phyloP scores from a whole-genome alignment of 345 rosid genomes.

The Salix purpurea region DNA sequence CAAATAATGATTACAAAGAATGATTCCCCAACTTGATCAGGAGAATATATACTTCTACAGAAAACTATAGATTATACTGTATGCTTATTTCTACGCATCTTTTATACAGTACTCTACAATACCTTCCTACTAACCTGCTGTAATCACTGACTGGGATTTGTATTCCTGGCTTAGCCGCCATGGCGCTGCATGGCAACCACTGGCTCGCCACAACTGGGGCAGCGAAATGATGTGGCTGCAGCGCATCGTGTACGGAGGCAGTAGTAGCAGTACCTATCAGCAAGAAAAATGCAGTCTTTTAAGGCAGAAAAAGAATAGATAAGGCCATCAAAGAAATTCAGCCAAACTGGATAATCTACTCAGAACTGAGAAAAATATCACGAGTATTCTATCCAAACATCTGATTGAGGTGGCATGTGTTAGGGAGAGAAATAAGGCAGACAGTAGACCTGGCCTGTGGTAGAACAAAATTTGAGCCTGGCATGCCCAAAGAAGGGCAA shows the following conservation, averaged over 20 bases:
- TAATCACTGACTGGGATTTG: conserved; percentile 2
- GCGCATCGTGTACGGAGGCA: conserved; percentile 88
- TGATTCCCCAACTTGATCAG: conserved; percentile 25
- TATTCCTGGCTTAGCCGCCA: conserved; percentile 19
- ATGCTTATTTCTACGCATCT: conserved; percentile 14
- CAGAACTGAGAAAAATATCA: neutral
- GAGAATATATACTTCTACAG: conserved; percentile 12
- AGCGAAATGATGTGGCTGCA: conserved; percentile 67
- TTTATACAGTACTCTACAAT: conserved; percentile 8
- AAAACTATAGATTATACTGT: neutral
- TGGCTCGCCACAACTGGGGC: conserved; percentile 68
- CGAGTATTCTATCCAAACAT: neutral
- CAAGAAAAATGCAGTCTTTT: conserved; percentile 3
- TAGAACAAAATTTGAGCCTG: neutral
- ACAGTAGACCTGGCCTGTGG: neutral
- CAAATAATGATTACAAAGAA: conserved; percentile 17
- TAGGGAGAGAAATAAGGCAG: neutral
- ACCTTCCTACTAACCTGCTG: conserved; percentile 7
- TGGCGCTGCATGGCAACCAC: conserved; percentile 85
- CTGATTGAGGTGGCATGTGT: neutral
- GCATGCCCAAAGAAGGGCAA: neutral
- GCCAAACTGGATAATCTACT: conserved; percentile 1
- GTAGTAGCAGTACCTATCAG: conserved; percentile 87
- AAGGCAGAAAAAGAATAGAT: neutral
- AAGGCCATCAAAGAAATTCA: neutral